Percentiles rank a stretch among this genome's conserved stretches.
phyloP scores from a whole-genome alignment of 495 filamentous ascomycete species.

The Lepraria neglecta region DNA sequence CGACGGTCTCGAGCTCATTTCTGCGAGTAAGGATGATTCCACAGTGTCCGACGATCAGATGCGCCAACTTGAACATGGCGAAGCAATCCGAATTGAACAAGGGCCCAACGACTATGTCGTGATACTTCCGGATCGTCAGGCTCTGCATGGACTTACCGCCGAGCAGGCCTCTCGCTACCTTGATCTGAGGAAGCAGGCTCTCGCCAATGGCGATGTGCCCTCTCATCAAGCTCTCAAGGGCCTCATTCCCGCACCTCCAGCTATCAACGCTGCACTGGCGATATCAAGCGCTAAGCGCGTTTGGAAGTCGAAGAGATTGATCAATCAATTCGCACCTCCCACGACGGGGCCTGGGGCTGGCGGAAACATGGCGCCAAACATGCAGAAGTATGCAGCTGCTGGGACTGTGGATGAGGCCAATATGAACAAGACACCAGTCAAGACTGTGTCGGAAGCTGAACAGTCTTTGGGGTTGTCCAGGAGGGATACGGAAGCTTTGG shows the following conservation, averaged over 20 bases:
- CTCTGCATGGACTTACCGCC: slow-evolving; percentile 64
- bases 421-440: slow-evolving; percentile 38
- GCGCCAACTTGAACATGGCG: slow-evolving; percentile 31
- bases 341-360: neutral
- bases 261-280: neutral
- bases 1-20: slow-evolving; percentile 35
- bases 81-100: slow-evolving; percentile 36
- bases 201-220: slow-evolving; percentile 10
- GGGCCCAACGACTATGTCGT: slow-evolving; percentile 39
- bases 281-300: neutral
- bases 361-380: neutral
- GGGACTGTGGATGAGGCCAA: slow-evolving; percentile 3
- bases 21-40: slow-evolving; percentile 32
- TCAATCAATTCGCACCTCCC: slow-evolving; percentile 10
- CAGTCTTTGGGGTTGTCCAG: slow-evolving; percentile 47
- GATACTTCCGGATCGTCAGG: slow-evolving; percentile 61
- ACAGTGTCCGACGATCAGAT: slow-evolving; percentile 30
- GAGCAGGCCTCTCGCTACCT: slow-evolving; percentile 76
- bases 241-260: slow-evolving; percentile 3
- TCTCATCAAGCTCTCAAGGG: slow-evolving; percentile 7
- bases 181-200: slow-evolving; percentile 43
- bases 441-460: slow-evolving; percentile 58
- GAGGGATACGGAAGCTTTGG: slow-evolving; percentile 62
- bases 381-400: slow-evolving; percentile 14
- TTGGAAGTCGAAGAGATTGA: slow-evolving; percentile 4